Evolutionary conservation across 805 yeast species (phyloP).

Genomic region (Myxozyma lipomycoides): DNA sequence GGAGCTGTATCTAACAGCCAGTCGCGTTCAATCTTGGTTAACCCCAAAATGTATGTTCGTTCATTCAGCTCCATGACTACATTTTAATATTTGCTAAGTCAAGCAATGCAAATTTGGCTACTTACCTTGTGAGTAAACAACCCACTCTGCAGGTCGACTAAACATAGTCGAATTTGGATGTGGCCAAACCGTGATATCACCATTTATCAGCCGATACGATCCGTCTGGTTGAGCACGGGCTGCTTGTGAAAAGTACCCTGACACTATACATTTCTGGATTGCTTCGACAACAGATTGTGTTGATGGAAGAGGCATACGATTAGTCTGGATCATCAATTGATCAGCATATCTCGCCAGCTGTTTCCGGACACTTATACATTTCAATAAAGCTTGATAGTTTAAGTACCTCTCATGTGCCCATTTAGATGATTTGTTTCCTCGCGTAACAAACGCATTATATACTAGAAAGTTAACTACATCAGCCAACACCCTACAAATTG

Average conservation of each 20-base stretch:
- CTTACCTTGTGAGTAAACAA: constrained; percentile 17
- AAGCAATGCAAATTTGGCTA: too few relatives aligned
- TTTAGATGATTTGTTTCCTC: constrained; percentile 39
- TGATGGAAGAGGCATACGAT: too few relatives aligned
- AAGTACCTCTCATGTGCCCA: constrained; percentile 71
- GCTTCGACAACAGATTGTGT: constrained; percentile 6
- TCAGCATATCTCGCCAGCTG: constrained; percentile 45
- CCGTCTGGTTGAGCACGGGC: constrained; percentile 29
- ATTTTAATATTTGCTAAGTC: neutral
- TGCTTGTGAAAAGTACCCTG: constrained; percentile 25
- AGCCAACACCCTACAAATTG: constrained; percentile 36
- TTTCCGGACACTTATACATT: constrained; percentile 61
- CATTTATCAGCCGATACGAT: constrained; percentile 8
- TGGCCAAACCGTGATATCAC: constrained; percentile 16
- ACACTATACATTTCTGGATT: constrained; percentile 21
- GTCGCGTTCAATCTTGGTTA: constrained; percentile 26
- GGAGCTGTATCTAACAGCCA: constrained; percentile 28
- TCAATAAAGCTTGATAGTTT: constrained; percentile 55
- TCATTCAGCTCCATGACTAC: constrained; percentile 22
- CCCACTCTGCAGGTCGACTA: constrained; percentile 22
- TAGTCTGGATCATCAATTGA: too few relatives aligned
- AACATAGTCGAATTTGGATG: constrained; percentile 28
- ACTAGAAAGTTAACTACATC: constrained; percentile 11
- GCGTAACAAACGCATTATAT: constrained; percentile 19
- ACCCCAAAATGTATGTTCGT: constrained; percentile 24